These are phyloP conservation scores for Dalbergia oliveri DNA, from an alignment of 306 rosid species.

Conservation along the genomic window DNA sequence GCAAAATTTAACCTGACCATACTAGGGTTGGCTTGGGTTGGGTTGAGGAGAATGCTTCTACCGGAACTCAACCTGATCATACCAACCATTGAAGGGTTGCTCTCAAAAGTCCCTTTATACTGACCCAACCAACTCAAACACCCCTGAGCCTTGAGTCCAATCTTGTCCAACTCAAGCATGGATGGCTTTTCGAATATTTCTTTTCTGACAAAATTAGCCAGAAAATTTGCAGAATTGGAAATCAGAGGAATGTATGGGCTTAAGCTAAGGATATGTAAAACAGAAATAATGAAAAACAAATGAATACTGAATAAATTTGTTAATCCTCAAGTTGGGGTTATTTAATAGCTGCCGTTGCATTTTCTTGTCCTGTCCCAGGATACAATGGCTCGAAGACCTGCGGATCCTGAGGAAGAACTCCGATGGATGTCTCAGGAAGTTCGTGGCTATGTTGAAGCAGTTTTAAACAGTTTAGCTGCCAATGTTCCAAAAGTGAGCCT, in stretches of 20 bases:
- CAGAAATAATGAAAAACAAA: neutral
- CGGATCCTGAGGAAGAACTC: constrained; percentile 98
- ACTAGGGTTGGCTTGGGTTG: neutral
- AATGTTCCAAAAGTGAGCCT: constrained; percentile 88
- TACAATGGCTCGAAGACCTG: constrained; percentile 94
- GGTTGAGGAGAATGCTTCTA: neutral
- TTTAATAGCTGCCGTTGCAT: constrained; percentile 9
- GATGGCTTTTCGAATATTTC: neutral
- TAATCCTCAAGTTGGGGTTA: constrained; percentile 10
- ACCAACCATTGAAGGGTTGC: neutral
- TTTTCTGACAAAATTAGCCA: neutral
- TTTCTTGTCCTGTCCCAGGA: constrained; percentile 59
- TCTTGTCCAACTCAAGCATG: neutral
- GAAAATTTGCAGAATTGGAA: neutral
- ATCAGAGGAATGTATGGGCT: neutral
- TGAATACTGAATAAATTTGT: neutral
- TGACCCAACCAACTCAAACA: neutral
- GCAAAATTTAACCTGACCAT: neutral
- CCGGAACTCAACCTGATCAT: neutral
- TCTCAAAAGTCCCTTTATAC: neutral
- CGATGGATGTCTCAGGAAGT: constrained; percentile 99
- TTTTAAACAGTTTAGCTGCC: constrained; percentile 97
- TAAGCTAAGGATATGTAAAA: neutral
- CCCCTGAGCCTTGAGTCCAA: neutral
- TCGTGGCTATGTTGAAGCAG: constrained; percentile 98